Evolutionary conservation across 2,329 filamentous ascomycete genomes (phyloP).

Genomic region (Ophidiomyces ophidiicola): DNA sequence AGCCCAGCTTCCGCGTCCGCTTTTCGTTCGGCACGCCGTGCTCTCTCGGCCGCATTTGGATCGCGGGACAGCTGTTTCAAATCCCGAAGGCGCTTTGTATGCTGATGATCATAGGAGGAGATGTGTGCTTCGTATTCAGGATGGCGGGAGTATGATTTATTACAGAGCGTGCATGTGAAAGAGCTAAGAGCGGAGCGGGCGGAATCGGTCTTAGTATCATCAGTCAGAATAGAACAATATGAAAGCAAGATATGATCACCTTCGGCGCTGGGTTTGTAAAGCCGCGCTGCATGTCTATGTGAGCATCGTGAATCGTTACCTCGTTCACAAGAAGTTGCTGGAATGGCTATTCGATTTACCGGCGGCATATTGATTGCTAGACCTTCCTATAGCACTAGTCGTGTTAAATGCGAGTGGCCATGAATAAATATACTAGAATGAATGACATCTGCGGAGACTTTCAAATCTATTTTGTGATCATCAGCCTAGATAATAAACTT

Average conservation of each 20-base stretch:
- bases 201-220: constrained; percentile 39
- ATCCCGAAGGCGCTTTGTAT: constrained; percentile 56
- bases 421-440: too few species aligned
- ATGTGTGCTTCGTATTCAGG: constrained; percentile 95
- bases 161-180: constrained; percentile 77
- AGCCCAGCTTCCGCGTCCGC: constrained; percentile 33
- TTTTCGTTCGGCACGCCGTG: constrained; percentile 31
- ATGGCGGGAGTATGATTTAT: constrained; percentile 88
- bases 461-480: too few species aligned
- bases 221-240: not conserved
- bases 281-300: constrained; percentile 28
- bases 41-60: constrained; percentile 33
- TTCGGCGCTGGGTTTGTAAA: constrained; percentile 38
- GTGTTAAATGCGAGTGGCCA: constrained; percentile 25
- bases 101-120: constrained; percentile 85
- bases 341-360: constrained; percentile 30
- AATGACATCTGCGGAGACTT: too few species aligned
- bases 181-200: constrained; percentile 66
- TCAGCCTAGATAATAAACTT: too few species aligned
- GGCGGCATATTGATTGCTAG: constrained; percentile 40
- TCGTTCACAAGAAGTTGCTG: not conserved
- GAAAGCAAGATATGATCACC: constrained; percentile 20
- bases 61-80: constrained; percentile 37
- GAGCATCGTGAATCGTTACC: constrained; percentile 1
- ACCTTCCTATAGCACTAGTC: not conserved